These are phyloP conservation scores for Alternaria longipes DNA, from an alignment of 2,329 filamentous ascomycete genomes.

Conservation along the genomic window DNA sequence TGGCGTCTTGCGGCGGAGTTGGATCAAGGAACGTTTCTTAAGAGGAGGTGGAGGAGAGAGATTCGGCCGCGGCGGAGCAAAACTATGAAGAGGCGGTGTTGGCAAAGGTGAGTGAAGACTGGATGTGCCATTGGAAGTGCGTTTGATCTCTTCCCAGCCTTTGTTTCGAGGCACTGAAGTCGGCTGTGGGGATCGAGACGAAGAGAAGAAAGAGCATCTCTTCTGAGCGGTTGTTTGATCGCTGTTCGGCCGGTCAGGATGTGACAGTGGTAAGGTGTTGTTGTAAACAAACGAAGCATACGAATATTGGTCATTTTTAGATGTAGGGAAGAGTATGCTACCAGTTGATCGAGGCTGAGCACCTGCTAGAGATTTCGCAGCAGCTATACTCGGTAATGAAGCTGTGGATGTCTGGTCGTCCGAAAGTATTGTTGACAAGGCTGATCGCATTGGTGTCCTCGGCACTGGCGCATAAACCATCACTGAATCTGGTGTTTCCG, in stretches of 20 bases:
- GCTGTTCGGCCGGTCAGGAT: background rate
- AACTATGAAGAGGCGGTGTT: constrained; percentile 13
- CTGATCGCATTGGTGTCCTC: constrained; percentile 19
- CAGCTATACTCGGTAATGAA: background rate
- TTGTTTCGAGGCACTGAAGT: constrained; percentile 19
- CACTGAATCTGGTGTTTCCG: constrained; percentile 42
- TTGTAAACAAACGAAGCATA: constrained; percentile 3
- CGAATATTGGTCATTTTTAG: background rate
- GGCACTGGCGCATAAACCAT: constrained; percentile 36
- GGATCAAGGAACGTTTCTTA: constrained; percentile 32
- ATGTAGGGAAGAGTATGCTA: constrained; percentile 8
- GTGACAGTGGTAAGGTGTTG: background rate
- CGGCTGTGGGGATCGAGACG: constrained; percentile 1
- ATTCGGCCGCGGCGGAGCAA: constrained; percentile 15
- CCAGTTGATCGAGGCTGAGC: constrained; percentile 4
- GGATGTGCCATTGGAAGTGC: constrained; percentile 15
- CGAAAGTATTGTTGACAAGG: background rate
- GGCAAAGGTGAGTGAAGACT: constrained; percentile 3
- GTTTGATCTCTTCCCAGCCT: constrained; percentile 46
- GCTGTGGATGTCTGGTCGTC: background rate
- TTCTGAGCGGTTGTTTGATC: background rate
- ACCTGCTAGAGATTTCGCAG: background rate
- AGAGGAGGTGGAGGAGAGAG: constrained; percentile 10
- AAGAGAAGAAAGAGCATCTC: background rate
- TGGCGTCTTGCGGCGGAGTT: constrained; percentile 25